Conservation (phyloP, 306 rosid genomes). For the Cucurbita maxima region DNA sequence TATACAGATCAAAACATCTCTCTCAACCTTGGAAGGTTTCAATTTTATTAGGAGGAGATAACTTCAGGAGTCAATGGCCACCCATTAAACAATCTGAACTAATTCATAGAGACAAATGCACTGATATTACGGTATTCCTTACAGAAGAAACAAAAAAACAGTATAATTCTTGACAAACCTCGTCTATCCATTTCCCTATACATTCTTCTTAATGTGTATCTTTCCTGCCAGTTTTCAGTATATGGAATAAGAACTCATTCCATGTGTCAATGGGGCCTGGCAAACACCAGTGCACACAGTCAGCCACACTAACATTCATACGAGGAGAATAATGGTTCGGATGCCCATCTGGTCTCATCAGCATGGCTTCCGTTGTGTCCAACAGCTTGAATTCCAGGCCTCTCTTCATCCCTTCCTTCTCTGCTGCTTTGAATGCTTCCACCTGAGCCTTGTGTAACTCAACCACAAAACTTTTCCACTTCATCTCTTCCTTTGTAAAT, state of each 20-base stretch:
- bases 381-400: constrained; percentile 41
- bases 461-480: constrained; percentile 14
- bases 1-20: constrained; percentile 58
- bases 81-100: not conserved
- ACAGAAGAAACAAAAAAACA: not conserved
- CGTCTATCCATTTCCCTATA: not conserved
- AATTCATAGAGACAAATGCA: not conserved
- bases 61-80: not conserved
- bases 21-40: constrained; percentile 46
- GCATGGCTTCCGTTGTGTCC: constrained; percentile 57
- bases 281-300: constrained; percentile 91
- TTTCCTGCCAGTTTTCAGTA: constrained; percentile 16
- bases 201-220: not conserved
- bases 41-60: not conserved
- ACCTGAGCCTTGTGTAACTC: constrained; percentile 38
- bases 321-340: constrained; percentile 45
- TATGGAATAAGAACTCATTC: constrained; percentile 63
- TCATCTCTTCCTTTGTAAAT: constrained; percentile 28
- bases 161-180: not conserved
- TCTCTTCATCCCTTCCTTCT: constrained; percentile 22
- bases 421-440: constrained; percentile 42
- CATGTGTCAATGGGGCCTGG: constrained; percentile 83
- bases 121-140: not conserved
- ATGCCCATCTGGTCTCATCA: constrained; percentile 83
- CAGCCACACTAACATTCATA: constrained; percentile 28